Evolutionary conservation across 345 rosid genomes (phyloP).

Genomic region (Acer saccharum): DNA sequence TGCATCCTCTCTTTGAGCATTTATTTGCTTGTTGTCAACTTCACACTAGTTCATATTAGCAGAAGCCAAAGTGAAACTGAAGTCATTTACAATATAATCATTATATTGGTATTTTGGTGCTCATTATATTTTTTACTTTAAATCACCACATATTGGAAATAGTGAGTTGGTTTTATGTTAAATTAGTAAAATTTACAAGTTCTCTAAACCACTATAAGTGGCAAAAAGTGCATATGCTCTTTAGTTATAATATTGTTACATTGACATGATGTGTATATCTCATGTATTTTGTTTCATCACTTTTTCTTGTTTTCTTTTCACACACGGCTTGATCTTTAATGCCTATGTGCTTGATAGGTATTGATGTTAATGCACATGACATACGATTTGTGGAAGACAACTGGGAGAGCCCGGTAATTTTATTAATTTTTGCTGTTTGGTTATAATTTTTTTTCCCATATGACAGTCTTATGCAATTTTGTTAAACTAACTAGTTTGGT

Average conservation of each 20-base stretch:
- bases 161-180: not conserved
- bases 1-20: not conserved
- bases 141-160: constrained; percentile 1
- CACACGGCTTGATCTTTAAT: not conserved
- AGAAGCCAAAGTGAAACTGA: not conserved
- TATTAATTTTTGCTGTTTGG: constrained; percentile 20
- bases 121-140: not conserved
- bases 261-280: not conserved
- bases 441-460: not conserved
- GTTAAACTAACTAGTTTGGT: not conserved
- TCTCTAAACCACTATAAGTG: not conserved
- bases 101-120: not conserved
- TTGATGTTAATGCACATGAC: constrained; percentile 81
- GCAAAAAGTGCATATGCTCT: not conserved
- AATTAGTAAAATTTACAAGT: not conserved
- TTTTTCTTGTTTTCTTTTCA: constrained; percentile 2
- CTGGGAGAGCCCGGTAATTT: constrained; percentile 97
- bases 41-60: not conserved
- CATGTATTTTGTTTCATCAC: not conserved
- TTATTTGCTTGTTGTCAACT: not conserved
- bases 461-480: constrained; percentile 6
- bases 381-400: constrained; percentile 98
- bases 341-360: constrained; percentile 53
- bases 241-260: not conserved
- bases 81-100: not conserved